Conservation (phyloP, 2,329 filamentous ascomycete species). For the Massarina eburnea region DNA sequence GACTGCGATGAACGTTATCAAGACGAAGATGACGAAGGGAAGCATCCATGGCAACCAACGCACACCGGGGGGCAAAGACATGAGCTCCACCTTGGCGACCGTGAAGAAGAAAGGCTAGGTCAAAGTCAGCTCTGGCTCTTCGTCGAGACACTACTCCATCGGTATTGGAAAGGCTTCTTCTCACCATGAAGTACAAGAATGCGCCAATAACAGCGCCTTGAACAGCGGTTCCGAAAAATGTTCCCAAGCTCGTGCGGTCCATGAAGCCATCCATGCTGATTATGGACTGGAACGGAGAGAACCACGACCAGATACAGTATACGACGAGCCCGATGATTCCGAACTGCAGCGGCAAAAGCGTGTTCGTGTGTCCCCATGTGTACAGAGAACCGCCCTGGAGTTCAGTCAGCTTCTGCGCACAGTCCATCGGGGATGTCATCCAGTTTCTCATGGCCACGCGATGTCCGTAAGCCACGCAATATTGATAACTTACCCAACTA, state of each 20-base stretch:
- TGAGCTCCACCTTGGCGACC: slow-evolving; percentile 21
- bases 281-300: slow-evolving; percentile 21
- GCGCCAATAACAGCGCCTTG: slow-evolving; percentile 29
- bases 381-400: slow-evolving; percentile 22
- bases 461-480: slow-evolving; percentile 1
- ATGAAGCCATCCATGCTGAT: slow-evolving; percentile 33
- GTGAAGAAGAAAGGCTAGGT: slow-evolving; percentile 31
- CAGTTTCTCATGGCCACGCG: background rate
- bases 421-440: slow-evolving; percentile 3
- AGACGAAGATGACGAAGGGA: slow-evolving; percentile 25
- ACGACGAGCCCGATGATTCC: slow-evolving; percentile 18
- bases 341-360: slow-evolving; percentile 20
- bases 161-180: background rate
- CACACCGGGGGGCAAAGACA: slow-evolving; percentile 22
- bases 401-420: slow-evolving; percentile 4
- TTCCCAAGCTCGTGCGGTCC: slow-evolving; percentile 26
- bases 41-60: slow-evolving; percentile 34
- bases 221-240: slow-evolving; percentile 32
- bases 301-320: slow-evolving; percentile 24
- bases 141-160: background rate
- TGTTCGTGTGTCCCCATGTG: slow-evolving; percentile 20
- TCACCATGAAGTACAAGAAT: slow-evolving; percentile 33
- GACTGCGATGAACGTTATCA: slow-evolving; percentile 23
- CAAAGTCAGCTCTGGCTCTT: slow-evolving; percentile 6
- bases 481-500: slow-evolving; percentile 46